Conservation (phyloP, 1,139 yeast genomes). For the Taphrina sp. region DNA sequence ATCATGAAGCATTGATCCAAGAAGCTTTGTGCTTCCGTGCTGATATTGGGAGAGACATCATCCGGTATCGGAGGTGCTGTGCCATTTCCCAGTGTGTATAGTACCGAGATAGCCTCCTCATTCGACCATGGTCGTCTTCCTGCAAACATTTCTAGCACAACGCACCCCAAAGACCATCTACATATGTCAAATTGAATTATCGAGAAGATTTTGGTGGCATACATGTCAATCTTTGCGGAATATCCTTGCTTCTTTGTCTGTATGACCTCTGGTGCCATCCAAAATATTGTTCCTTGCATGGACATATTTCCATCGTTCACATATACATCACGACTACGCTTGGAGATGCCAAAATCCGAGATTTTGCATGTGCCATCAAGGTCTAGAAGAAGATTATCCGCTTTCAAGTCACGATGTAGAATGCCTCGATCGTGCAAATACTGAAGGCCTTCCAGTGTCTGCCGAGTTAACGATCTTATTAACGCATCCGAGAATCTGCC, state of each 20-base stretch:
- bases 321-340: conserved; percentile 75
- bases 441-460: conserved; percentile 77
- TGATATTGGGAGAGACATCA: conserved; percentile 65
- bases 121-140: conserved; percentile 57
- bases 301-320: conserved; percentile 93
- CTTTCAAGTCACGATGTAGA: conserved; percentile 90
- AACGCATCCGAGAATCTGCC: conserved; percentile 82
- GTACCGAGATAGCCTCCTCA: conserved; percentile 56
- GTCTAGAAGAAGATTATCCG: conserved; percentile 86
- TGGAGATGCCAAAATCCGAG: conserved; percentile 95
- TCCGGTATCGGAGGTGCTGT: conserved; percentile 96
- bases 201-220: too few species aligned
- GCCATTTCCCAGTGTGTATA: conserved; percentile 62
- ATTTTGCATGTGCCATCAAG: conserved; percentile 93
- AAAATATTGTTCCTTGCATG: conserved; percentile 95
- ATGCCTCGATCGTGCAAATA: conserved; percentile 86
- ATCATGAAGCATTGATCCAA: conserved; percentile 64
- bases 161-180: conserved; percentile 79
- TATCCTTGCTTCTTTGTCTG: conserved; percentile 80
- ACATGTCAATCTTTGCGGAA: conserved; percentile 77
- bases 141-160: conserved; percentile 85
- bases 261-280: conserved; percentile 99
- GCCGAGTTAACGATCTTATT: conserved; percentile 70
- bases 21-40: conserved; percentile 65
- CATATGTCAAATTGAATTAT: too few species aligned